These are phyloP conservation scores for Penicillium bovifimosum DNA, from an alignment of 495 filamentous ascomycete species.

Conservation along the genomic window DNA sequence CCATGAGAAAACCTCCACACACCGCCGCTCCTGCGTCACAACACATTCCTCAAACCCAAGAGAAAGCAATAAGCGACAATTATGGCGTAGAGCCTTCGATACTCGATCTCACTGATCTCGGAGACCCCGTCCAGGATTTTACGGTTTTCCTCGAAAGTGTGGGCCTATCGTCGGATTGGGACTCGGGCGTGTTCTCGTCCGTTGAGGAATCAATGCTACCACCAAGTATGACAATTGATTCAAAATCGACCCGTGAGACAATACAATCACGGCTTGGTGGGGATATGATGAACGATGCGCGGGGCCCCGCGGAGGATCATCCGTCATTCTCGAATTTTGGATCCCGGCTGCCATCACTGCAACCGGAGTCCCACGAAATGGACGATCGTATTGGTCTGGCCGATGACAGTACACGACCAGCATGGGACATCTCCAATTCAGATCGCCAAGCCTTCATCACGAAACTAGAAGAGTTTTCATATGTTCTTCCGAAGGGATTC, in stretches of 20 bases:
- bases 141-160: constrained; percentile 47
- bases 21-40: constrained; percentile 28
- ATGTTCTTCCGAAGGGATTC: constrained; percentile 61
- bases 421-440: constrained; percentile 60
- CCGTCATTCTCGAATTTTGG: constrained; percentile 60
- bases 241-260: constrained; percentile 33
- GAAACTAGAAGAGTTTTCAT: constrained; percentile 60
- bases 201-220: constrained; percentile 43
- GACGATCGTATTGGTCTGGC: constrained; percentile 45
- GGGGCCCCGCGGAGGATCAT: constrained; percentile 34
- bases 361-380: constrained; percentile 57
- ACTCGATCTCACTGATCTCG: constrained; percentile 42
- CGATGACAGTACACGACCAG: constrained; percentile 44
- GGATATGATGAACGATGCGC: constrained; percentile 36
- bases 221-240: constrained; percentile 34
- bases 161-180: constrained; percentile 47
- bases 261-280: constrained; percentile 27
- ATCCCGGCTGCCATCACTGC: constrained; percentile 62
- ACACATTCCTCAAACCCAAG: constrained; percentile 28
- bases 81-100: constrained; percentile 46
- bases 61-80: constrained; percentile 41
- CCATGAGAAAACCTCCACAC: constrained; percentile 38
- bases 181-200: constrained; percentile 44
- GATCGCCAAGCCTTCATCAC: constrained; percentile 59
- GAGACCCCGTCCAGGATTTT: constrained; percentile 47